These are phyloP conservation scores for Nemania sp. DNA, from an alignment of 2,329 filamentous ascomycete species.

Conservation along the genomic window DNA sequence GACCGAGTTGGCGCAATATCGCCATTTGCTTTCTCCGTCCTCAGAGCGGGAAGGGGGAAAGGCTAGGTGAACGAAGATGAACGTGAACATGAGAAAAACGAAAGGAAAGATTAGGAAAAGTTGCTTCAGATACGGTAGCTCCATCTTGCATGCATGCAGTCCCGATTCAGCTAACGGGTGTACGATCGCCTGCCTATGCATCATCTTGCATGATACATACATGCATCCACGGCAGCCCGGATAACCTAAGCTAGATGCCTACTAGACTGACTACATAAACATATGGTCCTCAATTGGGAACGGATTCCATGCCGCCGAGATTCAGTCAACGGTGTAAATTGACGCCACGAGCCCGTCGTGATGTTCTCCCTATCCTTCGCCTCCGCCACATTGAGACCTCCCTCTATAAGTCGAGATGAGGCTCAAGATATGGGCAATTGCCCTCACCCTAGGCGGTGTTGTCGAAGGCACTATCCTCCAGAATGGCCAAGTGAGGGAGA, in stretches of 20 bases:
- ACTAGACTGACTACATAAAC: background rate
- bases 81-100: background rate
- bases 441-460: slow-evolving; percentile 24
- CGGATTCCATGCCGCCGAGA: slow-evolving; percentile 19
- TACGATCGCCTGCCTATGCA: slow-evolving; percentile 22
- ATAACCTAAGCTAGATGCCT: background rate
- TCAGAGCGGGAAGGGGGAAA: background rate
- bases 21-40: background rate
- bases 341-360: no score
- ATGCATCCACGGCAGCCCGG: no score
- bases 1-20: slow-evolving; percentile 7
- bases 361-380: background rate
- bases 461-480: slow-evolving; percentile 42
- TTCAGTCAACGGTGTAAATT: background rate
- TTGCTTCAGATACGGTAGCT: background rate
- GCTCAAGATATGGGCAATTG: slow-evolving; percentile 8
- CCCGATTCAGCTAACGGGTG: slow-evolving; percentile 16
- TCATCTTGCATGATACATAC: slow-evolving; percentile 26
- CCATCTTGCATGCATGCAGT: slow-evolving; percentile 8
- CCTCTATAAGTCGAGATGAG: slow-evolving; percentile 22
- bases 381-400: background rate
- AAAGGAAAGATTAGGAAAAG: background rate
- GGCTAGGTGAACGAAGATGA: no score
- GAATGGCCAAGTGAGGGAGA: slow-evolving; percentile 47
- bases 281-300: slow-evolving; percentile 22